Percentiles rank a stretch among this genome's conserved stretches.
Conservation (phyloP, 2,329 filamentous ascomycete species). For the Acarospora socialis region DNA sequence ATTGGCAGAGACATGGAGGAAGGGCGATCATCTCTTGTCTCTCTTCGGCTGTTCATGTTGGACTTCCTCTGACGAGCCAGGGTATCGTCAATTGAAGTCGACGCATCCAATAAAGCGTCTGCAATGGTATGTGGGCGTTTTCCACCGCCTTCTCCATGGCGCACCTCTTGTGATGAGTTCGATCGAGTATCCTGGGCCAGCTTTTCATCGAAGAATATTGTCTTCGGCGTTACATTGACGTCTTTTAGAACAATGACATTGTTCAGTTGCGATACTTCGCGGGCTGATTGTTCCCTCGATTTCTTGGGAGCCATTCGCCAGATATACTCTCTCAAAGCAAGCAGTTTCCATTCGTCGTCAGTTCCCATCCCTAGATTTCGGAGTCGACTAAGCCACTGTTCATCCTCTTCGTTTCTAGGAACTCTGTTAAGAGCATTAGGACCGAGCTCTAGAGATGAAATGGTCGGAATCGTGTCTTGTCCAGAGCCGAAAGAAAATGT, state of each 20-base stretch:
- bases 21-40: too few species aligned
- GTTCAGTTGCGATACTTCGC: slow-evolving; percentile 38
- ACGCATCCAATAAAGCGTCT: slow-evolving; percentile 83
- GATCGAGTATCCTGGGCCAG: slow-evolving; percentile 25
- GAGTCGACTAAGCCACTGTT: slow-evolving; percentile 77
- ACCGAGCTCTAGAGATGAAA: slow-evolving; percentile 43
- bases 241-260: slow-evolving; percentile 61
- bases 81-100: slow-evolving; percentile 67
- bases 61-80: slow-evolving; percentile 31
- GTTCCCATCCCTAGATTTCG: slow-evolving; percentile 63
- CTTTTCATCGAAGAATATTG: slow-evolving; percentile 79
- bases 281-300: too few species aligned
- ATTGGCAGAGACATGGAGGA: too few species aligned
- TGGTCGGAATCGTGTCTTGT: slow-evolving; percentile 37
- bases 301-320: slow-evolving; percentile 54
- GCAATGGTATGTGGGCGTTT: slow-evolving; percentile 58
- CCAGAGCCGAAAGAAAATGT: slow-evolving; percentile 53
- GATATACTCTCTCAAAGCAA: slow-evolving; percentile 78
- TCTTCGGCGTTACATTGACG: slow-evolving; percentile 68
- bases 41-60: slow-evolving; percentile 27
- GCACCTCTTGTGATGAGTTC: slow-evolving; percentile 19
- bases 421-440: slow-evolving; percentile 47
- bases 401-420: slow-evolving; percentile 77
- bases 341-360: slow-evolving; percentile 81
- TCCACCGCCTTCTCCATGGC: slow-evolving; percentile 17